Conservation (phyloP, 768 basidiomycete species). For the Cubamyces lactineus region DNA sequence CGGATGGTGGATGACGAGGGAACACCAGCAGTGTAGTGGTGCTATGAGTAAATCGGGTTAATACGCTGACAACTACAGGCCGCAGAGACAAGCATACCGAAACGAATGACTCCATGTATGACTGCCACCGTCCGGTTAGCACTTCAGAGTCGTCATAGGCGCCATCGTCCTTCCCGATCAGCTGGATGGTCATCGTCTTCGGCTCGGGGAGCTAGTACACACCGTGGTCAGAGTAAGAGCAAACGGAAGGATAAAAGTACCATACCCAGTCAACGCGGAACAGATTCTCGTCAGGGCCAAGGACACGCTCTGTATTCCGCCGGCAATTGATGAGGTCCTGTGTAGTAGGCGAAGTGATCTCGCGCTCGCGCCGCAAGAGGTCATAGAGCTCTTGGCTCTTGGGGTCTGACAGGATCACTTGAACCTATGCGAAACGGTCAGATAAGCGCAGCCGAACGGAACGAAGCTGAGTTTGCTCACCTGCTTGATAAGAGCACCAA, state of each 20-base stretch:
- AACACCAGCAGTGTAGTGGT: slow-evolving; percentile 59
- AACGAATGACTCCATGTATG: slow-evolving; percentile 80
- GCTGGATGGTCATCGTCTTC: slow-evolving; percentile 70
- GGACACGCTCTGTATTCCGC: slow-evolving; percentile 65
- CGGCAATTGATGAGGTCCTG: slow-evolving; percentile 75
- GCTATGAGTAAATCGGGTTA: slow-evolving; percentile 41
- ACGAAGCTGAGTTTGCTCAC: slow-evolving; percentile 40
- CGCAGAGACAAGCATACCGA: slow-evolving; percentile 35
- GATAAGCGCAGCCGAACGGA: background rate
- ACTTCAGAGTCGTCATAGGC: slow-evolving; percentile 77
- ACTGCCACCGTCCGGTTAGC: slow-evolving; percentile 76
- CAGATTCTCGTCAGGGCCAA: slow-evolving; percentile 77
- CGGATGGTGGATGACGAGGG: slow-evolving; percentile 43
- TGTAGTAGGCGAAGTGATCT: slow-evolving; percentile 57
- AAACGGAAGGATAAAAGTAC: slow-evolving; percentile 1
- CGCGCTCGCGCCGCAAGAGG: slow-evolving; percentile 67
- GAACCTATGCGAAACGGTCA: slow-evolving; percentile 48
- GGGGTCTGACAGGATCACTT: slow-evolving; percentile 65
- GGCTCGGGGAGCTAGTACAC: slow-evolving; percentile 58
- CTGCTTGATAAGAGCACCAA: slow-evolving; percentile 89
- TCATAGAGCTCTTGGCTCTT: slow-evolving; percentile 77
- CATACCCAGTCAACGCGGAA: slow-evolving; percentile 83
- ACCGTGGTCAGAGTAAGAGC: background rate
- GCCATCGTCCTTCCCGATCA: slow-evolving; percentile 80
- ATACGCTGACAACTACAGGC: background rate